Conservation (phyloP, 1,139 yeast genomes). For the Saccharomyces hybrid region DNA sequence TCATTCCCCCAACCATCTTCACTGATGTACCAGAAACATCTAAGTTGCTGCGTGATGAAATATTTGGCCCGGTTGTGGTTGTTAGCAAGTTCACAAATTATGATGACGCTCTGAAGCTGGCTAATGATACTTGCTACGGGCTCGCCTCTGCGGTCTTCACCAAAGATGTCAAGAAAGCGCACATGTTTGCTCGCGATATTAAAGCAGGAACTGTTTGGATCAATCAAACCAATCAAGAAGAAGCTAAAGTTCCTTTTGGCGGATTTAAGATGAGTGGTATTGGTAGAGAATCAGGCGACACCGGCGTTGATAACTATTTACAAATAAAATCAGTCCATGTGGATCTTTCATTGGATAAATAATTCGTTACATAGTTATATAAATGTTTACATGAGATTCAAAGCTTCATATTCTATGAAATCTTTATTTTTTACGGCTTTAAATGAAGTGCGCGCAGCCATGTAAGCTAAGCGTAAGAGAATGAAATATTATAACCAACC, state of each 20-base stretch:
- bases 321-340: constrained; percentile 76
- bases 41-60: constrained; percentile 61
- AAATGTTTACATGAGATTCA: background rate
- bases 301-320: constrained; percentile 69
- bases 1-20: constrained; percentile 62
- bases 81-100: constrained; percentile 59
- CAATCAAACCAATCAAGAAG: constrained; percentile 77
- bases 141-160: constrained; percentile 79
- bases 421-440: background rate
- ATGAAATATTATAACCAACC: background rate
- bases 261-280: constrained; percentile 76
- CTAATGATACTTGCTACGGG: constrained; percentile 71
- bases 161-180: constrained; percentile 49
- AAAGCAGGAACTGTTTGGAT: constrained; percentile 85
- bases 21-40: constrained; percentile 53
- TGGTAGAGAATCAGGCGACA: constrained; percentile 83
- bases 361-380: background rate
- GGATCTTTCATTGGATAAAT: constrained; percentile 31
- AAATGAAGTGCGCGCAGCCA: background rate
- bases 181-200: constrained; percentile 54
- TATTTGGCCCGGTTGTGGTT: constrained; percentile 92
- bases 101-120: constrained; percentile 64
- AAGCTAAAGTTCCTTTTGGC: constrained; percentile 74
- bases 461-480: background rate
- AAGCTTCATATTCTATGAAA: background rate